Conservation (phyloP, 2,329 filamentous ascomycete genomes). For the Epichloe gansuensis region DNA sequence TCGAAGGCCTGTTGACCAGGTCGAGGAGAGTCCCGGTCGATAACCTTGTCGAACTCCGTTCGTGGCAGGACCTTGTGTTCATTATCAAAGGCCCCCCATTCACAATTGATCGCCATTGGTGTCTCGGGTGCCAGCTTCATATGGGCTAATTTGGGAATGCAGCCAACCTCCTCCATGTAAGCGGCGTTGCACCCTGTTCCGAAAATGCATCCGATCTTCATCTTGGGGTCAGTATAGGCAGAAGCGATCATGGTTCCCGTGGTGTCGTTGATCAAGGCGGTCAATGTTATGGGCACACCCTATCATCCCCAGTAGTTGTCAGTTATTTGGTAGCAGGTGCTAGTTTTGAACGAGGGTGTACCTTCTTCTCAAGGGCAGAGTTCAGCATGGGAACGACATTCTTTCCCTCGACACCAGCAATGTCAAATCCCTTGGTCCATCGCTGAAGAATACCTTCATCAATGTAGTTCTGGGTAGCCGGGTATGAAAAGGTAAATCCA, state of each 20-base stretch:
- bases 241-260: constrained; percentile 95
- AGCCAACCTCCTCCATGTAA: constrained; percentile 89
- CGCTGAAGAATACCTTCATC: constrained; percentile 85
- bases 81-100: constrained; percentile 95
- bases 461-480: constrained; percentile 84
- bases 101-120: constrained; percentile 93
- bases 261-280: constrained; percentile 92
- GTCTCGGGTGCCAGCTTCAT: constrained; percentile 74
- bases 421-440: constrained; percentile 97
- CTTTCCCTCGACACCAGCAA: constrained; percentile 76
- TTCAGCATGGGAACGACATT: constrained; percentile 87
- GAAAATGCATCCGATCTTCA: constrained; percentile 96
- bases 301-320: constrained; percentile 18
- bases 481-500: constrained; percentile 94
- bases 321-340: not conserved
- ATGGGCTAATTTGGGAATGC: constrained; percentile 85
- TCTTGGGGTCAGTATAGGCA: constrained; percentile 83
- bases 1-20: constrained; percentile 93
- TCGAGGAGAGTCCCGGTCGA: constrained; percentile 83
- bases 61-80: constrained; percentile 77
- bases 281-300: constrained; percentile 84
- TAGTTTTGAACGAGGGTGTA: constrained; percentile 12
- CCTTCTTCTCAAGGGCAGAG: constrained; percentile 51
- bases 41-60: constrained; percentile 72
- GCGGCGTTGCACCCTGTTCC: constrained; percentile 96